Conservation (phyloP, 2,329 filamentous ascomycete species). For the Emergomyces pasteurianus region DNA sequence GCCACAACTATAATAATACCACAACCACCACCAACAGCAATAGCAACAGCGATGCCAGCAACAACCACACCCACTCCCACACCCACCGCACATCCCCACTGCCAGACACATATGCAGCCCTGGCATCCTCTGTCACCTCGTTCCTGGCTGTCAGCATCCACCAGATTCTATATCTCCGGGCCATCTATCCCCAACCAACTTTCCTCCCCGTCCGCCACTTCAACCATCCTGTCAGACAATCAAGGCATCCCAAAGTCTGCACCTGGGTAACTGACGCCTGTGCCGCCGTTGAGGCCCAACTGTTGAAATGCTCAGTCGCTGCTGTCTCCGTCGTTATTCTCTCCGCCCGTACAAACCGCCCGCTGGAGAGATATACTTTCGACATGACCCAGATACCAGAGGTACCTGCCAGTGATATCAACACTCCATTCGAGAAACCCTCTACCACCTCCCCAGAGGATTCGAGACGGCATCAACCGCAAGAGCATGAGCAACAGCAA, state of each 20-base stretch:
- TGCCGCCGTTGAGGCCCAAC: constrained; percentile 55
- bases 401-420: constrained; percentile 35
- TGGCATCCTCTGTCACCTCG: constrained; percentile 59
- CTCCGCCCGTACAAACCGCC: constrained; percentile 37
- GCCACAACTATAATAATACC: not conserved
- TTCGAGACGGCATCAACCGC: constrained; percentile 1
- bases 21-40: not conserved
- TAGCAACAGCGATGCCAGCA: constrained; percentile 25
- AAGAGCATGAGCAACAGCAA: constrained; percentile 3
- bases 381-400: constrained; percentile 46
- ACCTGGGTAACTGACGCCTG: constrained; percentile 75
- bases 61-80: constrained; percentile 21
- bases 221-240: constrained; percentile 75
- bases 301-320: constrained; percentile 48
- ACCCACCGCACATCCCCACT: constrained; percentile 19
- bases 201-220: constrained; percentile 73
- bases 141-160: constrained; percentile 78
- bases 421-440: constrained; percentile 38
- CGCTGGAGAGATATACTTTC: constrained; percentile 49
- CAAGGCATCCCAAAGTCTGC: constrained; percentile 74
- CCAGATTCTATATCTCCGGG: constrained; percentile 72
- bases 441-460: constrained; percentile 6
- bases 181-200: constrained; percentile 62
- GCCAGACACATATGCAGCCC: constrained; percentile 41
- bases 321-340: constrained; percentile 47